A percentile compares a stretch with the other conserved stretches of the same genome.
These are phyloP conservation scores for Saccharomyces hybrid DNA, from an alignment of 1,139 yeast species.

Conservation along the genomic window DNA sequence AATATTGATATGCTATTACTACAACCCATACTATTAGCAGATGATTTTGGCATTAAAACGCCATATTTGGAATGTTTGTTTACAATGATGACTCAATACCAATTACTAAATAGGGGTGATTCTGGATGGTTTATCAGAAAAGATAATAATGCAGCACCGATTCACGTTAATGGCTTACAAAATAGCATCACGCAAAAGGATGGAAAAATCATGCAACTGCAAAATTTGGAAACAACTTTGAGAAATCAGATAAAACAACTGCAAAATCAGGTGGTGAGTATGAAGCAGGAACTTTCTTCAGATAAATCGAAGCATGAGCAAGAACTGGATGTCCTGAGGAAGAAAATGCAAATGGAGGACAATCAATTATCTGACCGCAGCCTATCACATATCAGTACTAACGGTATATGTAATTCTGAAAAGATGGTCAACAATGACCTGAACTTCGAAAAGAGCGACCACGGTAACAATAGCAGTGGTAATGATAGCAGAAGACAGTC, in stretches of 20 bases:
- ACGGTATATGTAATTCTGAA: neutral
- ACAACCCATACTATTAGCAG: conserved; percentile 81
- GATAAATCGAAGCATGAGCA: neutral
- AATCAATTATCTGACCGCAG: neutral
- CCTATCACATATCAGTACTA: neutral
- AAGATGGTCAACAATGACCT: neutral
- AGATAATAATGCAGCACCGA: conserved; percentile 18
- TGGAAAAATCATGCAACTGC: neutral
- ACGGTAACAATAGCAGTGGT: neutral
- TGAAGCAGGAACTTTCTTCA: neutral
- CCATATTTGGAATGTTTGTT: conserved; percentile 61
- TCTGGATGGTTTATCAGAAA: conserved; percentile 35
- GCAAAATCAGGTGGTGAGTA: neutral
- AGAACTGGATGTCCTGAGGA: neutral
- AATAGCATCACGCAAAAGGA: neutral
- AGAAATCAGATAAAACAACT: neutral
- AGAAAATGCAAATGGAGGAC: neutral
- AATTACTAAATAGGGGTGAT: conserved; percentile 40
- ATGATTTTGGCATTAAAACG: conserved; percentile 45
- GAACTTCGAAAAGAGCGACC: neutral
- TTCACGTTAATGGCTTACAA: neutral
- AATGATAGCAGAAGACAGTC: neutral
- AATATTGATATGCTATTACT: conserved; percentile 66
- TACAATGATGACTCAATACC: conserved; percentile 64
- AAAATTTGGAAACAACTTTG: neutral